Percentiles rank a stretch among this genome's conserved stretches.
Conservation (phyloP, 352 stramenopile genomes). For the Phytophthora foliorum region DNA sequence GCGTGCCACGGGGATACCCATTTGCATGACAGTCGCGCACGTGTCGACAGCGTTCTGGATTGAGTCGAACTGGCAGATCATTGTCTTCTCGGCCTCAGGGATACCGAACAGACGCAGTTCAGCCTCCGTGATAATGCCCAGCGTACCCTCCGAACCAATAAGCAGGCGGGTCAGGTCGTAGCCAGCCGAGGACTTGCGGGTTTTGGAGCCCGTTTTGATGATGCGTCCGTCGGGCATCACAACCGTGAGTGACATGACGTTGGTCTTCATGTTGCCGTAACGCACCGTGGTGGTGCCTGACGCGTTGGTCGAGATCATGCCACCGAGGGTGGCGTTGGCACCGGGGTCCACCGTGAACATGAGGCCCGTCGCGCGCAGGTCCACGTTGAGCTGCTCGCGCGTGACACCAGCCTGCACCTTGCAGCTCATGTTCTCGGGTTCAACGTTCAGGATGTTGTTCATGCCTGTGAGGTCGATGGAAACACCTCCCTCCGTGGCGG, state of each 20-base stretch:
- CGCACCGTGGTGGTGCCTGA: slow-evolving; percentile 92
- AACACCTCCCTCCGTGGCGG: slow-evolving; percentile 88
- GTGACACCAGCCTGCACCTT: slow-evolving; percentile 96
- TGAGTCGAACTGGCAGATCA: slow-evolving; percentile 94
- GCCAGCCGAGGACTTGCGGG: slow-evolving; percentile 97
- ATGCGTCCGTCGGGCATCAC: slow-evolving; percentile 93
- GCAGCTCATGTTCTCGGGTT: slow-evolving; percentile 91
- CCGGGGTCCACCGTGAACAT: slow-evolving; percentile 98
- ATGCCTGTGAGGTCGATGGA: slow-evolving; percentile 92
- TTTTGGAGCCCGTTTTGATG: slow-evolving; percentile 92
- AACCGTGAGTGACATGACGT: slow-evolving; percentile 94
- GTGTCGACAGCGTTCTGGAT: slow-evolving; percentile 90
- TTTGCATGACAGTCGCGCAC: slow-evolving; percentile 88
- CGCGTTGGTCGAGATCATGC: slow-evolving; percentile 95
- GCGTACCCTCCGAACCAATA: slow-evolving; percentile 96
- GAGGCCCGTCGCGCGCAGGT: slow-evolving; percentile 89
- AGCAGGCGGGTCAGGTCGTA: slow-evolving; percentile 97
- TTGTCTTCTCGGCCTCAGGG: slow-evolving; percentile 90
- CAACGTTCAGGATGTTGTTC: slow-evolving; percentile 76
- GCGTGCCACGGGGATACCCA: slow-evolving; percentile 87
- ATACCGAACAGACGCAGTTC: slow-evolving; percentile 95
- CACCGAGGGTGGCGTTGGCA: slow-evolving; percentile 96
- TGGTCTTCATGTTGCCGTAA: slow-evolving; percentile 98
- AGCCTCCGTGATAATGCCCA: slow-evolving; percentile 96
- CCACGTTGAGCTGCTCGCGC: slow-evolving; percentile 92